Evolutionary conservation across 1,284 basidiomycete species (phyloP).

Genomic region (Ceratobasidium theobromae): DNA sequence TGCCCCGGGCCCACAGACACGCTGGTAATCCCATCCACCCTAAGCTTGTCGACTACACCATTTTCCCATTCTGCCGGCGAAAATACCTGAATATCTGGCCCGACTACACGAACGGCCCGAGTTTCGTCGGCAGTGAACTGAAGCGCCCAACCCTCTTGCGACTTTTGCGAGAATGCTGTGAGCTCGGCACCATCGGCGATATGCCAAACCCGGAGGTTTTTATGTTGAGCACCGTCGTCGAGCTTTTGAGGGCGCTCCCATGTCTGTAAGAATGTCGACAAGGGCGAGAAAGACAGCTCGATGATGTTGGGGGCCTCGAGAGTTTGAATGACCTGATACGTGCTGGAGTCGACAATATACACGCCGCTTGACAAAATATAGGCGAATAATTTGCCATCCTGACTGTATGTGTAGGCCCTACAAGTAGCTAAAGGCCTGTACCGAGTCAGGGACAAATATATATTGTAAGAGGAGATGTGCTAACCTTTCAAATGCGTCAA

Average conservation of each 20-base stretch:
- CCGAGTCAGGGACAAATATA: background rate
- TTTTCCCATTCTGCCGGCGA: slow-evolving; percentile 75
- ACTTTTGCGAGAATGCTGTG: slow-evolving; percentile 80
- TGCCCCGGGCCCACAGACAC: slow-evolving; percentile 78
- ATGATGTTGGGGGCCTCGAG: slow-evolving; percentile 70
- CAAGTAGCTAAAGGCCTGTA: slow-evolving; percentile 62
- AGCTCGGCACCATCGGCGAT: slow-evolving; percentile 79
- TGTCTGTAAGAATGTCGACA: slow-evolving; percentile 88
- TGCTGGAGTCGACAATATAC: slow-evolving; percentile 74
- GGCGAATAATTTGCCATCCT: slow-evolving; percentile 84
- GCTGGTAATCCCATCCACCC: slow-evolving; percentile 76
- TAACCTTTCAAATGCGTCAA: slow-evolving; percentile 63
- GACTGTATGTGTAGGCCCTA: slow-evolving; percentile 80
- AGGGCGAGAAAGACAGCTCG: slow-evolving; percentile 89
- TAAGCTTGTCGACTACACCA: slow-evolving; percentile 78
- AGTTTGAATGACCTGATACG: slow-evolving; percentile 68
- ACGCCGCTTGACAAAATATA: slow-evolving; percentile 75
- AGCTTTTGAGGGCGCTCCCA: slow-evolving; percentile 85
- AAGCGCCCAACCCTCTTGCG: slow-evolving; percentile 81
- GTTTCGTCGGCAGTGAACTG: slow-evolving; percentile 92
- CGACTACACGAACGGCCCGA: slow-evolving; percentile 81
- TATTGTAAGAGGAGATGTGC: slow-evolving; percentile 33
- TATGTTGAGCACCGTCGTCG: slow-evolving; percentile 74
- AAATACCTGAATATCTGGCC: slow-evolving; percentile 87
- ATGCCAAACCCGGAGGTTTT: slow-evolving; percentile 86